These are phyloP conservation scores for Huntiella decipiens DNA, from an alignment of 2,329 filamentous ascomycete species.

Conservation along the genomic window DNA sequence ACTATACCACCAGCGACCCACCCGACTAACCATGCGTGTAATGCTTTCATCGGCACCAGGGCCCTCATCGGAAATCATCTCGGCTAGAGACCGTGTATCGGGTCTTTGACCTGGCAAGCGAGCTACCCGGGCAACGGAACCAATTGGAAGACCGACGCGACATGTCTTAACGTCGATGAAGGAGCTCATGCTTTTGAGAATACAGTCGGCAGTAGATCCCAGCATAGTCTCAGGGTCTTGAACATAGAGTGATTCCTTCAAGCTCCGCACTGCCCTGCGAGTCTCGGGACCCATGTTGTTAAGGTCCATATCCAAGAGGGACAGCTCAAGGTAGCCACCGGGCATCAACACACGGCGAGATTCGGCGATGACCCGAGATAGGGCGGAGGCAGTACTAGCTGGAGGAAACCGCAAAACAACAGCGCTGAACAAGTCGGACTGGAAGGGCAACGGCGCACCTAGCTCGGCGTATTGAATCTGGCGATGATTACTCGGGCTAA, in stretches of 20 bases:
- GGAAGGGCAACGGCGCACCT: slow-evolving; percentile 52
- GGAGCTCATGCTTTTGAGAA: slow-evolving; percentile 47
- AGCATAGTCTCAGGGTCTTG: slow-evolving; percentile 41
- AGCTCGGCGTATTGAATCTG: slow-evolving; percentile 51
- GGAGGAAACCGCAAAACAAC: slow-evolving; percentile 62
- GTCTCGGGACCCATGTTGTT: slow-evolving; percentile 63
- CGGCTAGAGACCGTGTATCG: slow-evolving; percentile 39
- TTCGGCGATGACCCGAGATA: slow-evolving; percentile 53
- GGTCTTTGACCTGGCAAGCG: slow-evolving; percentile 21
- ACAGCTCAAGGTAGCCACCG: slow-evolving; percentile 61
- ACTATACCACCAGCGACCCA: slow-evolving; percentile 92
- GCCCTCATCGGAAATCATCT: slow-evolving; percentile 55
- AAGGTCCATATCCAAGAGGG: slow-evolving; percentile 60
- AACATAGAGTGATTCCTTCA: slow-evolving; percentile 52
- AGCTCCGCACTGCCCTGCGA: slow-evolving; percentile 44
- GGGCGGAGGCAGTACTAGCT: slow-evolving; percentile 47
- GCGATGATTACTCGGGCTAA: slow-evolving; percentile 50
- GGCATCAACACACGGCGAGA: slow-evolving; percentile 60
- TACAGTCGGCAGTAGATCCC: slow-evolving; percentile 36
- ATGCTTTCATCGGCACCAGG: slow-evolving; percentile 63
- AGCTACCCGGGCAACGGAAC: slow-evolving; percentile 13
- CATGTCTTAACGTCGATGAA: slow-evolving; percentile 59
- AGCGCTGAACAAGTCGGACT: slow-evolving; percentile 53
- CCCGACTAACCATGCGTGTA: slow-evolving; percentile 76
- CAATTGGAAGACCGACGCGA: slow-evolving; percentile 59